phyloP scores from a whole-genome alignment of 306 rosid species.

The Acacia melanoxylon region DNA sequence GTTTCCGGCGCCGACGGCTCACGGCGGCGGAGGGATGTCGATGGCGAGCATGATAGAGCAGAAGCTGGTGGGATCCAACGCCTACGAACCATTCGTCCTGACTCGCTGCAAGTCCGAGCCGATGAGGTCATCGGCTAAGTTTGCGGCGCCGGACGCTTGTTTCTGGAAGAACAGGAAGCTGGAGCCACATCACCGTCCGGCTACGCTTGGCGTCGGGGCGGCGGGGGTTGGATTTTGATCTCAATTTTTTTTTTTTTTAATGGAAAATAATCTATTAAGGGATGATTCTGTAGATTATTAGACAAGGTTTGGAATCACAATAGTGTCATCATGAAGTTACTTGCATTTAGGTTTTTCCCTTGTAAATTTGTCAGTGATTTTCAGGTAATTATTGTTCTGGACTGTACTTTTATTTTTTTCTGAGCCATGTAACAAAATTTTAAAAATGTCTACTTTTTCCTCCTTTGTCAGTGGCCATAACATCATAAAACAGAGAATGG shows the following conservation, averaged over 20 bases:
- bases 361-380: constrained; percentile 39
- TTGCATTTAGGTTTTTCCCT: not conserved
- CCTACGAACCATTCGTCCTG: constrained; percentile 85
- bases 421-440: not conserved
- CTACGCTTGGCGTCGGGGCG: constrained; percentile 77
- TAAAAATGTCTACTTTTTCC: not conserved
- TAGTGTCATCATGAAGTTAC: constrained; percentile 1
- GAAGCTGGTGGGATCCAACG: constrained; percentile 67
- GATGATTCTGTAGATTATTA: constrained; percentile 11
- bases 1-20: constrained; percentile 45
- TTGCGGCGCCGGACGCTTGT: constrained; percentile 70
- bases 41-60: constrained; percentile 78
- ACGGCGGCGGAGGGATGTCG: constrained; percentile 43
- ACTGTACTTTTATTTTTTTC: not conserved
- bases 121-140: constrained; percentile 67
- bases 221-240: constrained; percentile 76
- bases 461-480: not conserved
- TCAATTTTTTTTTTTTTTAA: constrained; percentile 3
- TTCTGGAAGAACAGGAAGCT: constrained; percentile 82
- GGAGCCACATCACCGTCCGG: constrained; percentile 68
- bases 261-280: constrained; percentile 32
- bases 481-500: not conserved
- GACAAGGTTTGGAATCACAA: constrained; percentile 7
- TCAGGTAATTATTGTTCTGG: constrained; percentile 15
- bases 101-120: constrained; percentile 99